phyloP scores from a whole-genome alignment of 2,329 filamentous ascomycete genomes.

The Fusarium succisae region DNA sequence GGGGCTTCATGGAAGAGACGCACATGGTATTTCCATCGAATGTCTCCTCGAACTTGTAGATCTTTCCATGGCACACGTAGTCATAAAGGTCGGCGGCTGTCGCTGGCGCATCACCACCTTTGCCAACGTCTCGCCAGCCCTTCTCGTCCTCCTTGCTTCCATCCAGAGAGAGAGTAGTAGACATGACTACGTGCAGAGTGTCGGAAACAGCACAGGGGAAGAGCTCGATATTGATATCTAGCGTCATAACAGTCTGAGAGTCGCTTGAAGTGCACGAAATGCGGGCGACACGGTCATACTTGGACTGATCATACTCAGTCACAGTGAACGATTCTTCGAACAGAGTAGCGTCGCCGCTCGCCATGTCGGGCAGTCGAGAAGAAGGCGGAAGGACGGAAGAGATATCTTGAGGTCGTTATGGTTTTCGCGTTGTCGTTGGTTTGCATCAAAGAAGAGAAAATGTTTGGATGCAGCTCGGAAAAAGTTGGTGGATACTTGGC shows the following conservation, averaged over 20 bases:
- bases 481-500: slow-evolving; percentile 28
- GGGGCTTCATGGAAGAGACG: neutral
- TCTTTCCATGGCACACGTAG: slow-evolving; percentile 89
- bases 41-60: slow-evolving; percentile 87
- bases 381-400: neutral
- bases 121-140: slow-evolving; percentile 82
- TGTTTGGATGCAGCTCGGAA: slow-evolving; percentile 33
- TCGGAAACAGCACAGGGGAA: slow-evolving; percentile 82
- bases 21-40: slow-evolving; percentile 85
- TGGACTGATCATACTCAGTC: slow-evolving; percentile 79
- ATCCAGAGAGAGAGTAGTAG: slow-evolving; percentile 86
- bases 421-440: slow-evolving; percentile 12
- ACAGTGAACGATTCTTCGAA: slow-evolving; percentile 93
- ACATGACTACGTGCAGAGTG: slow-evolving; percentile 81
- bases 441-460: slow-evolving; percentile 34
- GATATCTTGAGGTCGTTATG: neutral
- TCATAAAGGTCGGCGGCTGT: slow-evolving; percentile 82
- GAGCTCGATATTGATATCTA: slow-evolving; percentile 95
- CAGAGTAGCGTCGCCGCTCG: slow-evolving; percentile 82
- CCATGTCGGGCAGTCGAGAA: slow-evolving; percentile 31
- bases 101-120: slow-evolving; percentile 62
- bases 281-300: slow-evolving; percentile 95
- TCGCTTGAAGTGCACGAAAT: slow-evolving; percentile 81
- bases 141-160: slow-evolving; percentile 79
- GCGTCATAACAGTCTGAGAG: slow-evolving; percentile 77